Base-by-base conservation (phyloP, 768 basidiomycete genomes). In the Clitopilus hobsonii region DNA sequence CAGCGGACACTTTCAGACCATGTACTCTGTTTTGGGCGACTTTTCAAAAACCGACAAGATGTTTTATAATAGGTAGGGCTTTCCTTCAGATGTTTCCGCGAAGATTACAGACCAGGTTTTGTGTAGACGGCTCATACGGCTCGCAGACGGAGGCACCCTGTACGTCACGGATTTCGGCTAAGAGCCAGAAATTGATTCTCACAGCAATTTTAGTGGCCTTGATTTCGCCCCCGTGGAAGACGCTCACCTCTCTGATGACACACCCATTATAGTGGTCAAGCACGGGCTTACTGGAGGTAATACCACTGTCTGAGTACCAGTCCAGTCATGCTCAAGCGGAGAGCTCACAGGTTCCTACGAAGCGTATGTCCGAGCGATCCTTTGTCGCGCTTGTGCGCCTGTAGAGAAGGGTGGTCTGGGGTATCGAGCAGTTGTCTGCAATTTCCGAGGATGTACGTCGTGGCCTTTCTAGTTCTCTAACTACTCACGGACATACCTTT, bases 401-500 rank as follows among this genome's bases (percentile, higher is more conserved):
- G 78, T 85, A 6, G 78, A 80, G 38, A 75, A 89, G 61, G 92
- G 91, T n/a, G 96, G 95, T 1, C 74, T 96, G 52, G 94, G 94
- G 14, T 96, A 91, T 69, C 80, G 97, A 55, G 95, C 83, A 4
- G 87, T 89, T 11, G 93, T 98, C 7, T 81, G 95, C 66, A 97
- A 96, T 71, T 95, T 89, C 71, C 83, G 95, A 62, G 94, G 94
- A 65, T 96, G 94, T 90, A 63, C 65, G 88, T 80, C 27, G 54
- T 57, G 58, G 54, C 58, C 22, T 38, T 11, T 7, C 57, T 53
- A 53, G 24, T 54, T 47, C 36, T 41, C 54, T 51, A 51, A 23
- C 64, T 64, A 22, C 64, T 64, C 52, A 49, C 47, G 18, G 41
- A 45, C 45, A 41, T 28, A 29, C 16, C 23, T 4, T 53, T 51